Base-by-base conservation (phyloP, 768 basidiomycete genomes). In the Serendipita vermifera region DNA sequence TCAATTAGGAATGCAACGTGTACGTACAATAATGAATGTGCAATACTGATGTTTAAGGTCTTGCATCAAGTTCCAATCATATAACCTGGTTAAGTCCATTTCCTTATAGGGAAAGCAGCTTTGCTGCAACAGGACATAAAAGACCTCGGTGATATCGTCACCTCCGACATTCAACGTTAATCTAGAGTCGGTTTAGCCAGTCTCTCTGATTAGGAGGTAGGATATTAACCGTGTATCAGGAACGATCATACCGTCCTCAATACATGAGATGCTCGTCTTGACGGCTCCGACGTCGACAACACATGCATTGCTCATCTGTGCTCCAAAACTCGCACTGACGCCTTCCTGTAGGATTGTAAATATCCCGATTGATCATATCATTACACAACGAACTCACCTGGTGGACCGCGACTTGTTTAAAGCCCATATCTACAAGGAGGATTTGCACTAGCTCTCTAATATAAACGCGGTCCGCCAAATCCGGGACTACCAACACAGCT, bases 261-360 rank as follows among this genome's bases (percentile, higher is more conserved):
- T 85, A 64, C 93, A 97, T 0, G 92, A 82, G 38, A 99, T 79
- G 58, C 79, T 89, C 1, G 88, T 91, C 56, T 76, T 79, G 14
- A 73, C 76, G 11, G 94, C 87, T 2, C 96, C 96, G 53, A 98
- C 83, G 66, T 99, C 90, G 33, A 99, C 87, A 3, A 99, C 88
- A 64, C 96, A 98, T 9, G 93, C 96, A 63, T 82, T 86, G 0
- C 89, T 89, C 54, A 98, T 82, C 5, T 94, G 94, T 5, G 94
- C 92, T 20, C 93, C 93, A 65, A 93, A 97, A 0, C 90, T 90
- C 3, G 93, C 91, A 32, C 88, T 87, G 36, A 94, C 73, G 3
- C 90, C 85, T 74, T 96, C 93, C 89, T 96, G 60, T 14, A 58
- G 3, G 38, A 38, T 27, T 27, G 20, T 26, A 26, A 43, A 22